These are phyloP conservation scores for Setaria italica DNA, from an alignment of 202 grass and related monocot species.

Conservation along the genomic window DNA sequence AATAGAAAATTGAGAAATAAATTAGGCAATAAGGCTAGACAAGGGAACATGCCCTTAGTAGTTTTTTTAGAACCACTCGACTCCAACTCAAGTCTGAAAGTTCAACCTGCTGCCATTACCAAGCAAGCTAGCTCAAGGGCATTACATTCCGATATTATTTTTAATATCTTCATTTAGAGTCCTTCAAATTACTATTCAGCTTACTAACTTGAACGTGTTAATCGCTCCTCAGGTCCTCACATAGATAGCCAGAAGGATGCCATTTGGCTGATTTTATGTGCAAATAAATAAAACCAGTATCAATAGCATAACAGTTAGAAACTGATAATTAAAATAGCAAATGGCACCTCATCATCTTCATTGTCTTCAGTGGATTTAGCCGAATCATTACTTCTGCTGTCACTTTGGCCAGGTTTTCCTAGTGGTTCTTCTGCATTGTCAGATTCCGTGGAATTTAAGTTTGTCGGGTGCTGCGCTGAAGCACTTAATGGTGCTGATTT, in stretches of 20 bases:
- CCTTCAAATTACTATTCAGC: background rate
- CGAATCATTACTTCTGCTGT: conserved; percentile 74
- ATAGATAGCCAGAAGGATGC: conserved; percentile 7
- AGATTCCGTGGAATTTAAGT: conserved; percentile 59
- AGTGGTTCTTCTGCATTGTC: conserved; percentile 57
- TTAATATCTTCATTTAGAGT: background rate
- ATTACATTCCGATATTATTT: conserved; percentile 4
- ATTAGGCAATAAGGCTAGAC: background rate
- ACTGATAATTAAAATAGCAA: conserved; percentile 36
- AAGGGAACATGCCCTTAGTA: background rate
- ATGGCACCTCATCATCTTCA: conserved; percentile 78
- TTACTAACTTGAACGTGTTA: conserved; percentile 21
- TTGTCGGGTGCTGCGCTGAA: conserved; percentile 43
- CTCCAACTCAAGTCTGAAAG: background rate
- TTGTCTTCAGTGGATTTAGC: conserved; percentile 72
- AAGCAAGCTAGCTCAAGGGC: conserved; percentile 21
- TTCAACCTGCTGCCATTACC: conserved; percentile 13
- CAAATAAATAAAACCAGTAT: conserved; percentile 18
- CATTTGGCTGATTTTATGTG: conserved; percentile 10
- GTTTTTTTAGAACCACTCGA: background rate
- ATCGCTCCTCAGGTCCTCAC: background rate
- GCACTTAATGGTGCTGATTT: conserved; percentile 59
- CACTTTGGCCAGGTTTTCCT: conserved; percentile 64
- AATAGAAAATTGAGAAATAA: background rate
- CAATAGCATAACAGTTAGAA: background rate